Base-by-base conservation (phyloP, 805 yeast genomes). In the Ogataea dorogensis region DNA sequence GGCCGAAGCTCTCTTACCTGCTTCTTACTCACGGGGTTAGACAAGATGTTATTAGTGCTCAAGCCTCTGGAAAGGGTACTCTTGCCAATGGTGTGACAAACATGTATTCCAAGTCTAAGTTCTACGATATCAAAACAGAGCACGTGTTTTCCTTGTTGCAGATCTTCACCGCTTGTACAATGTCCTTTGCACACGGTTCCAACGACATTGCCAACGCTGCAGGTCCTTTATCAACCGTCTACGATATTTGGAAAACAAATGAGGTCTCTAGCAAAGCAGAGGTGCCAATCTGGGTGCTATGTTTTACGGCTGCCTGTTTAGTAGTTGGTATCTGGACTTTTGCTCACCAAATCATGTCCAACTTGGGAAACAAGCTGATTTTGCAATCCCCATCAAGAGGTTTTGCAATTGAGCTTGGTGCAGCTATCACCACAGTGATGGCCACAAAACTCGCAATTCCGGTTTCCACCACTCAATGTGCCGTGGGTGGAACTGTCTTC, bases 171-270 rank as follows among this genome's bases (percentile, higher is more conserved):
- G 89, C 91, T 11, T 73, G 79, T 48, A 81, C 87, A 33, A 81
- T 81, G 81, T 81, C 89, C 2, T 81, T 83, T 59, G 86, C 89
- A 5, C 91, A 82, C 54, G 91, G 91, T 38, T 80, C 91, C 24
- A 82, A 82, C 54, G 91, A 82, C 62, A 80, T 83, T 44, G 72
- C 87, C 31, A 82, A 82, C 50, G 88, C 91, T 24, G 73, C 84
- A 20, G 89, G 87, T 47, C 89, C 91, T 21, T 67, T 80, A 49
- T 64, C 87, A 28, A 71, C 87, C 10, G 72, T 81, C 15, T 82
- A 78, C 56, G 59, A 68, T 27, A 66, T 78, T 17, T 82, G 88
- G 87, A 58, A 58, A 15, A 59, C 75, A 22, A 75, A 78, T 48
- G 54, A 63, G 3, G 64, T 67, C 32, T 54, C 59, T 12, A 44